These are phyloP conservation scores for Solanum bulbocastanum DNA, from an alignment of 257 asterid genomes.

Conservation along the genomic window DNA sequence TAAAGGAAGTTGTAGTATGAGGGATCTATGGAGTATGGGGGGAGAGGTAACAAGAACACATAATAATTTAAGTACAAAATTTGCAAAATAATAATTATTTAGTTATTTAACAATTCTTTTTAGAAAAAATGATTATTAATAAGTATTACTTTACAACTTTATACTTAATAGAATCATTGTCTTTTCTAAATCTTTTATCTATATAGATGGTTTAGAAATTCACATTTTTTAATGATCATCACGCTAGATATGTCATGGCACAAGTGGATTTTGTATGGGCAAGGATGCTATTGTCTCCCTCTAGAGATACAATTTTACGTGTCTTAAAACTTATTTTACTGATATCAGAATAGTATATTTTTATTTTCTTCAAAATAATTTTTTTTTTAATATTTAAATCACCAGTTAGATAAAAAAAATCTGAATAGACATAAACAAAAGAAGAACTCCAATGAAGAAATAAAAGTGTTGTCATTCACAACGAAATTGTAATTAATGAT, in stretches of 20 bases:
- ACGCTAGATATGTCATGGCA: neutral
- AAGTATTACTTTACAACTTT: neutral
- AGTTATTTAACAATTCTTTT: too few species aligned
- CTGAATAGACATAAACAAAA: neutral
- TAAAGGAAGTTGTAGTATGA: too few species aligned
- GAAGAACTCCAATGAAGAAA: neutral
- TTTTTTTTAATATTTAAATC: neutral
- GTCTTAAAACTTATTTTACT: neutral
- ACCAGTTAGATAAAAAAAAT: neutral
- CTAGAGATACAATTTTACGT: neutral
- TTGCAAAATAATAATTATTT: too few species aligned
- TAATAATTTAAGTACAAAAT: too few species aligned
- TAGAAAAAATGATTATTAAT: too few species aligned
- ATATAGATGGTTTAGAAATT: neutral
- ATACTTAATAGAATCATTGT: neutral
- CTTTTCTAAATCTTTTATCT: neutral
- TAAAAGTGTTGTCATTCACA: neutral
- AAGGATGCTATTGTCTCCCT: neutral
- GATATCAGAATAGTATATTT: neutral
- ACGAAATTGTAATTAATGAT: too few species aligned
- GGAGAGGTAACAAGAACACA: too few species aligned
- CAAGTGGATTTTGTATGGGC: neutral
- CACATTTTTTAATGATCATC: neutral
- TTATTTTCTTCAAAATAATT: neutral
- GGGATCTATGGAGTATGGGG: too few species aligned